These are phyloP conservation scores for Tuber indicum DNA, from an alignment of 495 filamentous ascomycete species.

Conservation along the genomic window DNA sequence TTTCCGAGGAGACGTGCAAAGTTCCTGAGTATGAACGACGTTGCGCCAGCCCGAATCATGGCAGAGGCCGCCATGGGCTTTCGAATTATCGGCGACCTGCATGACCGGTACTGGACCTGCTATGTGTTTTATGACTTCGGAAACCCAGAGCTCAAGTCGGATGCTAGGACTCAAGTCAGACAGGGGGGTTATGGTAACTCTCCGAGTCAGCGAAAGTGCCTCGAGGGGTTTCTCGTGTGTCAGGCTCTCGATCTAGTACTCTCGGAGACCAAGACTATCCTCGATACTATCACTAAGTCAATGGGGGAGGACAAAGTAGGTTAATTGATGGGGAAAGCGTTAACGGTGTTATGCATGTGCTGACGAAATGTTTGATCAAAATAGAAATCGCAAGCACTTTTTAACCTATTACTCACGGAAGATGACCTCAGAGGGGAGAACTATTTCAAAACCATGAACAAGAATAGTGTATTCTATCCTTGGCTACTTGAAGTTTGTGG, in stretches of 20 bases:
- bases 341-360: not conserved
- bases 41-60: not conserved
- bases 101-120: constrained; percentile 1
- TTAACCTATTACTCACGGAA: not conserved
- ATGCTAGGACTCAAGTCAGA: not conserved
- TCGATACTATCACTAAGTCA: not conserved
- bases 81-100: constrained; percentile 1
- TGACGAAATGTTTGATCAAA: not conserved
- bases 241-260: not conserved
- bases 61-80: not conserved
- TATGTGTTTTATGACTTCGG: constrained; percentile 3
- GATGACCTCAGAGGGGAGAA: constrained; percentile 2
- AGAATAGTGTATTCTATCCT: not conserved
- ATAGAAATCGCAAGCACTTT: not conserved
- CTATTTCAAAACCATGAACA: constrained; percentile 6
- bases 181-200: not conserved
- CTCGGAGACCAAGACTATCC: not conserved
- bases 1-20: not conserved
- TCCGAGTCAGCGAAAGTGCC: not conserved
- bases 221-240: not conserved
- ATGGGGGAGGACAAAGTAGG: not conserved
- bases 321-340: not conserved
- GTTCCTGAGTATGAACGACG: not conserved
- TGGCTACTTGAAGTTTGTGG: constrained; percentile 1
- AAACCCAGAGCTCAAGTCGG: not conserved